Evolutionary conservation across 768 basidiomycete species (phyloP).

Genomic region (Amanita phalloides): DNA sequence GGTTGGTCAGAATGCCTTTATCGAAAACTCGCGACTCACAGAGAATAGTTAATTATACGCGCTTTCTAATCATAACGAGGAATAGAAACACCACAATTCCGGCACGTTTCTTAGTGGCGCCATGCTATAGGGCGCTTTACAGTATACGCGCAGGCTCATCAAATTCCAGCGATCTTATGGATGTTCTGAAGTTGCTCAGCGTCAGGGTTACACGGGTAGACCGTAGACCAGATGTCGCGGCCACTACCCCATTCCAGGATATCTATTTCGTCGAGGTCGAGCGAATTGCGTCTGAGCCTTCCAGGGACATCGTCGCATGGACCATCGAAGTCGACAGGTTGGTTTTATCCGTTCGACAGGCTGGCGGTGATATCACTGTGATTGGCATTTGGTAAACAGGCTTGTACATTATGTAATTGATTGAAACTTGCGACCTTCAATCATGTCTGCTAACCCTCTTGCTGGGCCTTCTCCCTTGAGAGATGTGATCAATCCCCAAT

Average conservation of each 20-base stretch:
- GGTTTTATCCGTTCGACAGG: slow-evolving; percentile 17
- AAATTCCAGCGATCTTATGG: slow-evolving; percentile 11
- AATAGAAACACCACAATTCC: neutral
- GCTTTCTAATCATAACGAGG: slow-evolving; percentile 51
- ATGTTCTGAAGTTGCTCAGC: slow-evolving; percentile 21
- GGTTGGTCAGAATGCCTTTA: slow-evolving; percentile 20
- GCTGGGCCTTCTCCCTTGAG: slow-evolving; percentile 46
- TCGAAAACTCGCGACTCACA: slow-evolving; percentile 3
- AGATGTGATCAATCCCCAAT: slow-evolving; percentile 79
- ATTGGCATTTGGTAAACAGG: slow-evolving; percentile 39
- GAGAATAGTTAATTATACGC: slow-evolving; percentile 50
- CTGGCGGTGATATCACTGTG: slow-evolving; percentile 25
- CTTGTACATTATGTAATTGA: neutral
- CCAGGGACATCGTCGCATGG: slow-evolving; percentile 3
- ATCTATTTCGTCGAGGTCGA: slow-evolving; percentile 59
- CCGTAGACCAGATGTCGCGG: slow-evolving; percentile 43
- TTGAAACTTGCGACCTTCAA: slow-evolving; percentile 6
- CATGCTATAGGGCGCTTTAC: slow-evolving; percentile 21
- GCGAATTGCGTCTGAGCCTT: slow-evolving; percentile 8
- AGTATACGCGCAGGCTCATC: slow-evolving; percentile 14
- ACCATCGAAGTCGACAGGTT: slow-evolving; percentile 1
- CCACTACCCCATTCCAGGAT: slow-evolving; percentile 36
- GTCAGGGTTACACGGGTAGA: slow-evolving; percentile 45
- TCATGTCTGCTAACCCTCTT: slow-evolving; percentile 37
- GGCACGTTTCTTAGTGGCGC: neutral